Evolutionary conservation across 2,329 filamentous ascomycete genomes (phyloP).

Genomic region (Claviceps spartinae): DNA sequence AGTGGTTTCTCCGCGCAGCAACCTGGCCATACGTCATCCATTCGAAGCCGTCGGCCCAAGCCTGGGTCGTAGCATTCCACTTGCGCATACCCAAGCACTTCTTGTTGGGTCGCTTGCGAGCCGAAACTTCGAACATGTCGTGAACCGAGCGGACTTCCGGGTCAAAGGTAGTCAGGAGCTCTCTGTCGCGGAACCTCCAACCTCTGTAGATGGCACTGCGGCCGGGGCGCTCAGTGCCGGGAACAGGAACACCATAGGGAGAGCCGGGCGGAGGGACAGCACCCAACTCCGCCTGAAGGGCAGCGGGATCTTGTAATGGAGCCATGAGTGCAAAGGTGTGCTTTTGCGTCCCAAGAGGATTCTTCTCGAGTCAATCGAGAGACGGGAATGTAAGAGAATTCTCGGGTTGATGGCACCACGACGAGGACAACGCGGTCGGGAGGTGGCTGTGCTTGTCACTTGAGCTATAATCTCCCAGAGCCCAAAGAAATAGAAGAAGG

Average conservation of each 20-base stretch:
- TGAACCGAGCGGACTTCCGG: conserved; percentile 59
- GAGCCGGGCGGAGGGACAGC: conserved; percentile 56
- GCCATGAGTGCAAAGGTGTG: conserved; percentile 14
- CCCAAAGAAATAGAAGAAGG: too few relatives aligned
- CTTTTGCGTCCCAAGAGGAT: background rate
- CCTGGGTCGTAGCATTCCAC: conserved; percentile 62
- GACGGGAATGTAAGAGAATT: background rate
- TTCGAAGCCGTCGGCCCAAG: conserved; percentile 59
- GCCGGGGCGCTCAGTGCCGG: conserved; percentile 58
- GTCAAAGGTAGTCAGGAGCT: conserved; percentile 58
- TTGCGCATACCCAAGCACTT: conserved; percentile 69
- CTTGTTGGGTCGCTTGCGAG: conserved; percentile 47
- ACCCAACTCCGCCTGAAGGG: conserved; percentile 39
- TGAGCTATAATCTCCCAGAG: too few relatives aligned
- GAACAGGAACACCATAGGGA: conserved; percentile 66
- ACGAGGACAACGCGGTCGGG: too few relatives aligned
- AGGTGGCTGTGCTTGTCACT: too few relatives aligned
- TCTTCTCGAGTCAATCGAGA: conserved; percentile 5
- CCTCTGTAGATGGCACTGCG: conserved; percentile 71
- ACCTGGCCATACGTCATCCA: conserved; percentile 77
- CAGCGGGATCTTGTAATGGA: conserved; percentile 19
- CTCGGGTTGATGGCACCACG: too few relatives aligned
- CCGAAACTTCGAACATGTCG: conserved; percentile 64
- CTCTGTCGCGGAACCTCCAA: conserved; percentile 60
- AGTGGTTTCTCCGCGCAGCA: conserved; percentile 64